Conservation (phyloP, 169 alveolate species). For the Plasmodium sp. region DNA sequence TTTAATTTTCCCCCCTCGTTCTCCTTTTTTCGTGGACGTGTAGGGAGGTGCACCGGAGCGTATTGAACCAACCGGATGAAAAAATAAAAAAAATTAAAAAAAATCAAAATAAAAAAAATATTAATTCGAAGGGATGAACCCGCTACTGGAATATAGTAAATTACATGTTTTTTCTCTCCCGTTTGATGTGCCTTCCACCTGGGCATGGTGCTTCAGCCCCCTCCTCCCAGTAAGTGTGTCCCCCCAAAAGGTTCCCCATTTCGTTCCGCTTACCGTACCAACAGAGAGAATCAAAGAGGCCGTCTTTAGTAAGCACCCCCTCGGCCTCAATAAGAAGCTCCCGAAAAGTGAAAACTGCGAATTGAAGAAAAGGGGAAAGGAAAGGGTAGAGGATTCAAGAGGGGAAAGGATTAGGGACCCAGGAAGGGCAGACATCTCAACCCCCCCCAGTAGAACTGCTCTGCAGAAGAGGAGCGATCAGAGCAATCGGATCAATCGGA, state of each 20-base stretch:
- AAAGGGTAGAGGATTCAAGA: neutral
- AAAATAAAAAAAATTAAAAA: neutral
- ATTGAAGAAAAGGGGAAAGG: neutral
- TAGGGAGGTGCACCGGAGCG: neutral
- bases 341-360: conserved; percentile 7
- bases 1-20: neutral
- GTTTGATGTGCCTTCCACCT: neutral
- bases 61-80: neutral
- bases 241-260: neutral
- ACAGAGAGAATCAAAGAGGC: conserved; percentile 55
- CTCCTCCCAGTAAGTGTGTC: neutral
- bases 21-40: neutral
- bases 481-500: no score
- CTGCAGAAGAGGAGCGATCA: neutral
- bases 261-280: neutral
- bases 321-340: neutral
- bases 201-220: neutral
- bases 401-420: neutral
- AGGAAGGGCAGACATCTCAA: neutral
- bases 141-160: conserved; percentile 31
- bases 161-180: neutral
- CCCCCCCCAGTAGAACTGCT: neutral
- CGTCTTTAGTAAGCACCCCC: neutral
- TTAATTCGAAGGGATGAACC: conserved; percentile 12
- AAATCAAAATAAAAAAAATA: neutral